These are phyloP conservation scores for Pythium apleroticum DNA, from an alignment of 352 stramenopile species.

Conservation along the genomic window DNA sequence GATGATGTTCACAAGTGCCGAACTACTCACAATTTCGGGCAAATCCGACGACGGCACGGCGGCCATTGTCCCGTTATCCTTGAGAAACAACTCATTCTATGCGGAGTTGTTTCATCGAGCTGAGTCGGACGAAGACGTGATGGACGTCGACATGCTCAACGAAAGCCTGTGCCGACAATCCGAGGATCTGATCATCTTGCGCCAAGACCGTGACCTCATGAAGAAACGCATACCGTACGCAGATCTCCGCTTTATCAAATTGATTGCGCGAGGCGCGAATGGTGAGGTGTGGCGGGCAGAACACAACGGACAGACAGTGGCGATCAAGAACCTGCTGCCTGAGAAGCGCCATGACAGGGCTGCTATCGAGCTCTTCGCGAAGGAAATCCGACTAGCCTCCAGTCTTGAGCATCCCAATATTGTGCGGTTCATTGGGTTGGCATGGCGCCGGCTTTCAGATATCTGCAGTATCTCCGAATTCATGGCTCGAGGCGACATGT, in stretches of 20 bases:
- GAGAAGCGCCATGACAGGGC: slow-evolving; percentile 44
- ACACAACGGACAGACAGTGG: slow-evolving; percentile 41
- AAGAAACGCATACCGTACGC: slow-evolving; percentile 46
- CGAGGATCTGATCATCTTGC: slow-evolving; percentile 38
- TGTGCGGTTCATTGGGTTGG: slow-evolving; percentile 60
- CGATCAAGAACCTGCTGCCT: slow-evolving; percentile 59
- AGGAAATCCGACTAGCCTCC: slow-evolving; percentile 52
- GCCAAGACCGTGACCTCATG: slow-evolving; percentile 44
- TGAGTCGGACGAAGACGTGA: slow-evolving; percentile 5
- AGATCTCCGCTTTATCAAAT: slow-evolving; percentile 36
- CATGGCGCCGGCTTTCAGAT: slow-evolving; percentile 53
- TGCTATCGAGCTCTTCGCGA: slow-evolving; percentile 48
- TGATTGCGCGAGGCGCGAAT: slow-evolving; percentile 48
- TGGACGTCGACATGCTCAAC: slow-evolving; percentile 20
- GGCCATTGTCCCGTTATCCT: slow-evolving; percentile 8
- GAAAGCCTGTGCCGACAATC: slow-evolving; percentile 22
- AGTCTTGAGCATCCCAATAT: slow-evolving; percentile 63
- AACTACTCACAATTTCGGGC: slow-evolving; percentile 9
- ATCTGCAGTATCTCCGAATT: slow-evolving; percentile 67
- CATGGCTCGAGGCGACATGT: slow-evolving; percentile 56
- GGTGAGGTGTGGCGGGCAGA: slow-evolving; percentile 63
- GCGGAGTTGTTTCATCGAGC: neutral
- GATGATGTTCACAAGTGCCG: slow-evolving; percentile 11
- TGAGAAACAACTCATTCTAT: slow-evolving; percentile 14
- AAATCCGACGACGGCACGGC: slow-evolving; percentile 15